Base-by-base conservation (phyloP, 805 yeast species). In the Cyberlindnera mycetangii region DNA sequence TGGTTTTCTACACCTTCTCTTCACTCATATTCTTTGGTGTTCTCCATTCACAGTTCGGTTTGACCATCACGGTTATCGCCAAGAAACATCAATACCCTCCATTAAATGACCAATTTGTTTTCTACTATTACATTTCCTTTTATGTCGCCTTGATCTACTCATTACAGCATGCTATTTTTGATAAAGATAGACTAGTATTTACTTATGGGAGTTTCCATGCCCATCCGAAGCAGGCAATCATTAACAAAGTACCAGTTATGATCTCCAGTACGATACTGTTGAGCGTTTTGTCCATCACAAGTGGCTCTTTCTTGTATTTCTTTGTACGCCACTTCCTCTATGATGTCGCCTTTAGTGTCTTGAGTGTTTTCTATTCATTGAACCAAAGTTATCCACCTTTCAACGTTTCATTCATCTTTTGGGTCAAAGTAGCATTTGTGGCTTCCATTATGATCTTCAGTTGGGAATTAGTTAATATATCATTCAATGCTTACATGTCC, bases 401-500 rank as follows among this genome's bases (percentile, higher is more conserved):
- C 42, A 58, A 58, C 17, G 52, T 72, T 7, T 58, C 74, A 12
- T 56, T 62, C 21, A 49, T 50, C 2, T 56, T 67, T 6, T 58
- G 63, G 39, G 15, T 64, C 14, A 64, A 59, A 47, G 55, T 69
- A 16, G 56, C 64, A 4, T 56, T 58, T 18, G 56, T 64, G 3
- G 65, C 70, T 24, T 72, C 60, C 48, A 53, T 70, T n/a, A 49
- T 67, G 18, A 61, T 66, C 31, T 56, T 70, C 30, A 53, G 60
- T 10, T 78, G 85, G 78, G 89, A 85, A 54, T 37, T 74, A 8
- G 59, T 75, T 19, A 81, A 82, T 56, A 72, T 76, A 44, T 64
- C 80, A 1, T 85, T 75, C 58, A 71, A 79, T 54, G 83, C 84
- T 3, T 84, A 83, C 58, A 73, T 86, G 44, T 74, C 83, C 12